Base-by-base conservation (phyloP, 495 filamentous ascomycete species). In the Patellaria atrata region DNA sequence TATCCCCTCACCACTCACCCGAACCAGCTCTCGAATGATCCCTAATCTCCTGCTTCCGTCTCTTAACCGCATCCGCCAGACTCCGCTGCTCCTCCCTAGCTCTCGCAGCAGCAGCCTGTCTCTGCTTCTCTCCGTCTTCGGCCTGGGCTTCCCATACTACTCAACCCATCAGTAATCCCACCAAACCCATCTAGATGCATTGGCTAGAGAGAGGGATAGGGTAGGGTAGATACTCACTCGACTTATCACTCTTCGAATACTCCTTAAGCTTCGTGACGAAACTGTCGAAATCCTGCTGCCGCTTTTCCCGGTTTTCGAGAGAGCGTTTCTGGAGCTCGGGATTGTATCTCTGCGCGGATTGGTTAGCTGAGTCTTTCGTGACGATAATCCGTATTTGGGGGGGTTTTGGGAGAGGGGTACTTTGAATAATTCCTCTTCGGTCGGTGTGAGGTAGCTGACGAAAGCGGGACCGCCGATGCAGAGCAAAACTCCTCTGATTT, bases 211-310 rank as follows among this genome's bases (percentile, higher is more conserved):
- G 31, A n/a, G 12, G 17, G 39, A 26, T 22, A 1, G 9, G 21
- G 8, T 13, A 33, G 22, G 30, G 14, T 11, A 16, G 24, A n/a
- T 3, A 39, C 40, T 13, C 61, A 80, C 75, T 91, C 24, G 81
- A 79, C 59, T 91, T 93, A 51, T 85, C 73, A 1, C 79, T 85
- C 56, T 87, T 93, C 6, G 82, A 81, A 62, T 86, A 81, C 45
- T 86, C 68, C 66, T 86, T 92, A 52, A 97, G 58, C 45, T 73
- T 75, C 17, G 40, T 64, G 21, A 96, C 75, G 49, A 91, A 94
- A 37, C 86, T 71, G 47, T 91, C 78, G 52, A 92, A 87, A 15
- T 93, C 84, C 59, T 91, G 66, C 44, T 83, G 71, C 35, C 66
- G 68, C 44, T 73, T 68, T 28, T 75, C 62, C 10, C 86, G 70